A percentile compares a stretch with the other conserved stretches of the same genome.
Conservation (phyloP, 345 rosid genomes). For the Aquilaria malaccensis region DNA sequence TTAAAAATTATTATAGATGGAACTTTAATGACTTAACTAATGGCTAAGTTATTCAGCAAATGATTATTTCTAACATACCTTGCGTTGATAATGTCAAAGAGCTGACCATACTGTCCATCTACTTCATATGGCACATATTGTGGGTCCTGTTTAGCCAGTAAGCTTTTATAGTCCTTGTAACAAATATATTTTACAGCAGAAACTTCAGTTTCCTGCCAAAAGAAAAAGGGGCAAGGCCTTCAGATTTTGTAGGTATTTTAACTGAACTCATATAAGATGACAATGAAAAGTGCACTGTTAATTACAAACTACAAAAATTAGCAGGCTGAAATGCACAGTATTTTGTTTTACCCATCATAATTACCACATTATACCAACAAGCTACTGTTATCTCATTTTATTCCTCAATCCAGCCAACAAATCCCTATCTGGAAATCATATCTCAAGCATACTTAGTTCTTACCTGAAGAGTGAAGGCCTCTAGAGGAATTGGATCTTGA, state of each 20-base stretch:
- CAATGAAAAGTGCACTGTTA: too few relatives aligned
- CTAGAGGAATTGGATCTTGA: conserved; percentile 74
- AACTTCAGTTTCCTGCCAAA: conserved; percentile 72
- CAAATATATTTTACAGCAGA: conserved; percentile 78
- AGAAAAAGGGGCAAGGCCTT: conserved; percentile 8
- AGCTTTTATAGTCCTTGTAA: conserved; percentile 49
- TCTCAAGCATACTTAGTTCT: conserved; percentile 6
- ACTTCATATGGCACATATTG: conserved; percentile 73
- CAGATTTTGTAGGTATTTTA: conserved; percentile 8
- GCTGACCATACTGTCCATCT: conserved; percentile 58
- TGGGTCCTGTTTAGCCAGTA: conserved; percentile 67
- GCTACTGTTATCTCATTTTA: too few relatives aligned
- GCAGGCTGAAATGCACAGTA: too few relatives aligned
- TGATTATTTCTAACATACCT: conserved; percentile 40
- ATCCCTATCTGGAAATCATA: too few relatives aligned
- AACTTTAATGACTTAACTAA: conserved; percentile 4
- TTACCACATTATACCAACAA: too few relatives aligned
- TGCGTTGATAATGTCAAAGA: conserved; percentile 54
- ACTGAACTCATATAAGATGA: too few relatives aligned
- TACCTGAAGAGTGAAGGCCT: conserved; percentile 94
- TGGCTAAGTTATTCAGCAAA: conserved; percentile 1
- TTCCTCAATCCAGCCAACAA: too few relatives aligned
- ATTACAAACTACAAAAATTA: too few relatives aligned
- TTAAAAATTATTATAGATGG: background rate
- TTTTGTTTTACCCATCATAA: too few relatives aligned